phyloP scores from a whole-genome alignment of 768 basidiomycete genomes.

The Calocera cornea region DNA sequence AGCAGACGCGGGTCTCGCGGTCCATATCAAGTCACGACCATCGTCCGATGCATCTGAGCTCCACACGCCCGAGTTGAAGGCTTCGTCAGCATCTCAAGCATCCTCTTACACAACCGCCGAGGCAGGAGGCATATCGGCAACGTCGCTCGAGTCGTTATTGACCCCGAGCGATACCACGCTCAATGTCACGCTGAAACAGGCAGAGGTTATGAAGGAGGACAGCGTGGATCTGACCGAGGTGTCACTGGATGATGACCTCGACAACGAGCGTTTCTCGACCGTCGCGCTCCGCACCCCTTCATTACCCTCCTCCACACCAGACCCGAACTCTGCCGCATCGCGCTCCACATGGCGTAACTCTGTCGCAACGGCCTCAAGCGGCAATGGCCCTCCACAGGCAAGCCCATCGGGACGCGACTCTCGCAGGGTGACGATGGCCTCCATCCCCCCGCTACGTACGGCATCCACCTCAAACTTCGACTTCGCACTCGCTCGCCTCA shows the following conservation, averaged over 20 bases:
- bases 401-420: neutral
- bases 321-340: neutral
- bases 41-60: neutral
- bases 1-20: neutral
- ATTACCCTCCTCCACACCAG: neutral
- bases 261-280: neutral
- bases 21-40: neutral
- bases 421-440: neutral
- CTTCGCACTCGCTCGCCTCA: constrained; percentile 42
- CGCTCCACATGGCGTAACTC: constrained; percentile 3
- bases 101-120: neutral
- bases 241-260: neutral
- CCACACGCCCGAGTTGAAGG: neutral
- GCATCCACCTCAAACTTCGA: neutral
- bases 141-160: neutral
- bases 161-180: neutral
- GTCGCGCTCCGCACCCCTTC: neutral
- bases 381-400: neutral
- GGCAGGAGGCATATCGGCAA: neutral
- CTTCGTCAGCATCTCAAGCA: neutral
- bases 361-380: neutral
- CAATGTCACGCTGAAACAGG: neutral
- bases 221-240: neutral
- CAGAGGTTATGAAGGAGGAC: neutral
- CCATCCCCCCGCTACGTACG: neutral